phyloP scores from a whole-genome alignment of 495 filamentous ascomycete species.

The Hypoxylon fuscum region DNA sequence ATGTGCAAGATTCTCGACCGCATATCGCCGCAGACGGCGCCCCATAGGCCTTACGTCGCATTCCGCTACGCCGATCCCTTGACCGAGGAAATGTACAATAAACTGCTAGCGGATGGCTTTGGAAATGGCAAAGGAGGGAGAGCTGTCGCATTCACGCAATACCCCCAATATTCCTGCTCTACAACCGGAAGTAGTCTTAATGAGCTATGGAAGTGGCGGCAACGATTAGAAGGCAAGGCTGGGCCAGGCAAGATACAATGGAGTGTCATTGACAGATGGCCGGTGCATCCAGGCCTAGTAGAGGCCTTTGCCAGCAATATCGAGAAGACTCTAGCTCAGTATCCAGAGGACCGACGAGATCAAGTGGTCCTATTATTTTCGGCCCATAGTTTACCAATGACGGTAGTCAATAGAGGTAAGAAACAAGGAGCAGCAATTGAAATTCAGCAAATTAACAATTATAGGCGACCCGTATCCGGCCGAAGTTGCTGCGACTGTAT shows the following conservation, averaged over 20 bases:
- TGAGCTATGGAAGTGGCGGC: slow-evolving; percentile 96
- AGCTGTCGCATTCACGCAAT: slow-evolving; percentile 97
- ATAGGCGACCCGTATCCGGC: slow-evolving; percentile 93
- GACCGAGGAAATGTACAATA: slow-evolving; percentile 90
- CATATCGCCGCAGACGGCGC: slow-evolving; percentile 89
- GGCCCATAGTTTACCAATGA: slow-evolving; percentile 96
- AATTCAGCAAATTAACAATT: slow-evolving; percentile 34
- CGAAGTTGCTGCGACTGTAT: slow-evolving; percentile 96
- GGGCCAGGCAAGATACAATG: slow-evolving; percentile 78
- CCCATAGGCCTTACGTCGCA: slow-evolving; percentile 98
- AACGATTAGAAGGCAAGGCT: slow-evolving; percentile 82
- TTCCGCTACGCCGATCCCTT: slow-evolving; percentile 95
- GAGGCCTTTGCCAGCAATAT: slow-evolving; percentile 93
- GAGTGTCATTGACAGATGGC: slow-evolving; percentile 99
- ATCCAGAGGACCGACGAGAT: slow-evolving; percentile 78
- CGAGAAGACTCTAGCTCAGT: slow-evolving; percentile 80
- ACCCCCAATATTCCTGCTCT: slow-evolving; percentile 98
- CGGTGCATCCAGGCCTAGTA: slow-evolving; percentile 86
- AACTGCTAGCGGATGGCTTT: slow-evolving; percentile 87
- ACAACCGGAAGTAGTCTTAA: slow-evolving; percentile 97
- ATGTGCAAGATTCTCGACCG: slow-evolving; percentile 97
- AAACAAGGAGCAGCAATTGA: background rate
- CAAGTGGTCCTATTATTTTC: slow-evolving; percentile 91
- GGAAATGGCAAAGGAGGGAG: slow-evolving; percentile 84
- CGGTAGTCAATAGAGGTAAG: slow-evolving; percentile 88